These are phyloP conservation scores for Syncephalastrum sp. DNA, from an alignment of 371 early-diverging fungal genomes.

Conservation along the genomic window DNA sequence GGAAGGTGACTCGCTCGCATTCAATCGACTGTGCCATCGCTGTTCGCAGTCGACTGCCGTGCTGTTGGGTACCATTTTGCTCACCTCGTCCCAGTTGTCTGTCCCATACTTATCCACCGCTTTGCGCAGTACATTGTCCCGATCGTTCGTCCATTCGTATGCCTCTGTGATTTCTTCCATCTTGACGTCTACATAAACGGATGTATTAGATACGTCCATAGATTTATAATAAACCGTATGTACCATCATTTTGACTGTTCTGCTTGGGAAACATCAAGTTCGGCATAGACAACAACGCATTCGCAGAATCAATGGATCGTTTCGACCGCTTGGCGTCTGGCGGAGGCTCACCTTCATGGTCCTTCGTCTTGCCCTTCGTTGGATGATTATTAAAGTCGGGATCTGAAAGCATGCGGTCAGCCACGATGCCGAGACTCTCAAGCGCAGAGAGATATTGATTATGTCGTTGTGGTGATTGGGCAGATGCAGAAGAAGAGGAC, in stretches of 20 bases:
- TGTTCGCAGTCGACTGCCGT: conserved; percentile 2
- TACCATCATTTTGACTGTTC: conserved; percentile 12
- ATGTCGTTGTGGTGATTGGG: neutral
- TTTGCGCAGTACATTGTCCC: conserved; percentile 30
- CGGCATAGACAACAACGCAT: conserved; percentile 42
- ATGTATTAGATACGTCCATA: too few relatives aligned
- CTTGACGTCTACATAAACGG: conserved; percentile 1
- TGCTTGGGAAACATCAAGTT: conserved; percentile 19
- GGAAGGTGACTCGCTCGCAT: conserved; percentile 47
- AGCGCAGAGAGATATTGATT: conserved; percentile 15
- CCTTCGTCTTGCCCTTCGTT: neutral
- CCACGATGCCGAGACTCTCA: conserved; percentile 34
- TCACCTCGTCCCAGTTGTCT: conserved; percentile 38
- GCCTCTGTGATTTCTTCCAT: conserved; percentile 7
- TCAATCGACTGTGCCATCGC: conserved; percentile 3
- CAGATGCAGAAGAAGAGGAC: too few relatives aligned
- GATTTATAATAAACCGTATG: neutral
- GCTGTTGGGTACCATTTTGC: conserved; percentile 1
- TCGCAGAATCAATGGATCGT: conserved; percentile 51
- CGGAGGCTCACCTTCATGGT: conserved; percentile 1
- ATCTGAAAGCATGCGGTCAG: conserved; percentile 34
- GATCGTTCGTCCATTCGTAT: conserved; percentile 37
- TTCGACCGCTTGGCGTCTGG: conserved; percentile 31
- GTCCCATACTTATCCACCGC: conserved; percentile 35
- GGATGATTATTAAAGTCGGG: conserved; percentile 20